Evolutionary conservation across 164 flowering plant genomes (phyloP).

Genomic region (Macadamia tetraphylla): DNA sequence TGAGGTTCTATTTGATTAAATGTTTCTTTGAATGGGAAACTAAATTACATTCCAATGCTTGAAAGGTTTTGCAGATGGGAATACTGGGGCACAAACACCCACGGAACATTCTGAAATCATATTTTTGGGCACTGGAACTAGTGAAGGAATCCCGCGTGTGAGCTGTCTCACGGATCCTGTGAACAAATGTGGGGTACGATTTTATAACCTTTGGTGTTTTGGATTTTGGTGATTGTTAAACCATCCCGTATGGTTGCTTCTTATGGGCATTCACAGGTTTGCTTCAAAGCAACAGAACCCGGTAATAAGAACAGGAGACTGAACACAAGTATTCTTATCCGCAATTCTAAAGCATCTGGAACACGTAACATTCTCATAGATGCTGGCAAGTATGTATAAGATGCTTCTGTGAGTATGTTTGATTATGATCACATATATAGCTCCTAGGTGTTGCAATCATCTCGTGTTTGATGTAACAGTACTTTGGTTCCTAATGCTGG

Average conservation of each 20-base stretch:
- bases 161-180: constrained; percentile 93
- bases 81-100: constrained; percentile 20
- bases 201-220: background rate
- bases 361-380: constrained; percentile 66
- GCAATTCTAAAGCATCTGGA: constrained; percentile 45
- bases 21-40: constrained; percentile 3
- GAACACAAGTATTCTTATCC: constrained; percentile 83
- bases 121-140: constrained; percentile 93
- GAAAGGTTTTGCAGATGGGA: constrained; percentile 35
- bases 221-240: background rate
- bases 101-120: constrained; percentile 61
- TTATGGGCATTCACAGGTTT: constrained; percentile 48
- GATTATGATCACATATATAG: background rate
- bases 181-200: constrained; percentile 68
- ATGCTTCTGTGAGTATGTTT: background rate
- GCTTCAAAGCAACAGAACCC: constrained; percentile 69
- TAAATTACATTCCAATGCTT: constrained; percentile 10
- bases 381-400: constrained; percentile 87
- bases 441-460: background rate
- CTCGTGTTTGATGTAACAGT: background rate
- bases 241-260: background rate
- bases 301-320: constrained; percentile 83
- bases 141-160: constrained; percentile 98
- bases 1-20: background rate
- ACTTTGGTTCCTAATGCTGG: background rate